phyloP scores from a whole-genome alignment of 495 filamentous ascomycete species.

The Hapsidospora chrysogenum region DNA sequence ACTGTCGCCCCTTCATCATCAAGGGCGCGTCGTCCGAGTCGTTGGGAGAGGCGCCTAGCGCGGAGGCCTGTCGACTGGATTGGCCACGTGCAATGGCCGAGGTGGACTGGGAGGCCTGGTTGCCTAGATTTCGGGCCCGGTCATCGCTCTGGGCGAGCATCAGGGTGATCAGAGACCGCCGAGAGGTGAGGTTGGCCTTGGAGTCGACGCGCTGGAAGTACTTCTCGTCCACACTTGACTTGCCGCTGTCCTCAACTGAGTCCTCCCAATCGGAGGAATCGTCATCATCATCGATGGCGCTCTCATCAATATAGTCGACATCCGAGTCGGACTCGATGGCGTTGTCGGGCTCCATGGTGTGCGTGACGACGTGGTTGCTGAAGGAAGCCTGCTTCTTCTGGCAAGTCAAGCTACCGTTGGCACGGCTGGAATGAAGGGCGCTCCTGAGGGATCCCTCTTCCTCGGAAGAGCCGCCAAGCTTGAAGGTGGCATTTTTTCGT shows the following conservation, averaged over 20 bases:
- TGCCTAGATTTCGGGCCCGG: slow-evolving; percentile 46
- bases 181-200: slow-evolving; percentile 65
- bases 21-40: slow-evolving; percentile 49
- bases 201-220: slow-evolving; percentile 87
- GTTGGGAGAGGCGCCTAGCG: slow-evolving; percentile 54
- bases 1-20: slow-evolving; percentile 41
- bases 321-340: slow-evolving; percentile 59
- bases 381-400: slow-evolving; percentile 76
- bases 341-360: slow-evolving; percentile 40
- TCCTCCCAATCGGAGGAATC: slow-evolving; percentile 86
- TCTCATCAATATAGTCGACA: slow-evolving; percentile 54
- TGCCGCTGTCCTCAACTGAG: slow-evolving; percentile 72
- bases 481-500: slow-evolving; percentile 54
- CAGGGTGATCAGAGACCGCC: slow-evolving; percentile 76
- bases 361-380: slow-evolving; percentile 52
- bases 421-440: slow-evolving; percentile 33
- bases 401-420: slow-evolving; percentile 23
- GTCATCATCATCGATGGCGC: slow-evolving; percentile 77
- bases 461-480: slow-evolving; percentile 68
- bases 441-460: slow-evolving; percentile 67
- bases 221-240: slow-evolving; percentile 63
- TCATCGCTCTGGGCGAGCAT: slow-evolving; percentile 57
- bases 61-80: slow-evolving; percentile 53
- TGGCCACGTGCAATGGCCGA: slow-evolving; percentile 63
- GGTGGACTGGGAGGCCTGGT: slow-evolving; percentile 58